Evolutionary conservation across 78 protist species (phyloP).

Genomic region (Dictyostelium purpureum): DNA sequence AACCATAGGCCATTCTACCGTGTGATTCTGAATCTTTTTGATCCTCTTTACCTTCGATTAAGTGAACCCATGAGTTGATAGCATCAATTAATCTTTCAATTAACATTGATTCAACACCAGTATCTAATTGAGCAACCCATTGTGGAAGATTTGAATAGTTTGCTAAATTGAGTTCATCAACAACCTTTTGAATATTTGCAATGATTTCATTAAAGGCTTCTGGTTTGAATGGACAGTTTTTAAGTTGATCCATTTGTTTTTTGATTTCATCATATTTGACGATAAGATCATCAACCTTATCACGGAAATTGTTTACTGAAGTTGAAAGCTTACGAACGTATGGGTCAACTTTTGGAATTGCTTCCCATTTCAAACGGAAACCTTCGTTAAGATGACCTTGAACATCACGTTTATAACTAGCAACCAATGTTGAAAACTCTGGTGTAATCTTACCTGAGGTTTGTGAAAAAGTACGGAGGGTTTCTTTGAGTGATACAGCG

Average conservation of each 20-base stretch:
- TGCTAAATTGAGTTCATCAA: constrained; percentile 88
- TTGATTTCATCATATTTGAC: constrained; percentile 24
- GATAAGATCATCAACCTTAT: constrained; percentile 73
- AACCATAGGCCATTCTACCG: constrained; percentile 25
- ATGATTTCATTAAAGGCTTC: constrained; percentile 51
- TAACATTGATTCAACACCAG: constrained; percentile 59
- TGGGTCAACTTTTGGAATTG: constrained; percentile 64
- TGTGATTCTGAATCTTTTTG: background rate
- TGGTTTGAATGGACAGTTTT: constrained; percentile 32
- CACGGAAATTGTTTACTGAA: constrained; percentile 68
- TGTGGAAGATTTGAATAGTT: constrained; percentile 74
- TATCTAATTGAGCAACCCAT: constrained; percentile 87
- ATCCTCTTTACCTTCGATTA: constrained; percentile 57
- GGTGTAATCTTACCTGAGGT: constrained; percentile 52
- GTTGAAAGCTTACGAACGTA: constrained; percentile 59
- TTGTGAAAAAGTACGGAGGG: constrained; percentile 78
- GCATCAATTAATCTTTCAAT: constrained; percentile 75
- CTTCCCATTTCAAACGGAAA: constrained; percentile 65
- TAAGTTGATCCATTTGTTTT: constrained; percentile 15
- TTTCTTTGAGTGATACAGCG: constrained; percentile 87
- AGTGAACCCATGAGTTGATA: constrained; percentile 73
- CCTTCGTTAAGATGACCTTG: constrained; percentile 86
- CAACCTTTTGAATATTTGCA: constrained; percentile 74
- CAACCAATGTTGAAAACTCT: constrained; percentile 83
- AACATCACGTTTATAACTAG: constrained; percentile 72